These are phyloP conservation scores for Cyberlindnera maritima DNA, from an alignment of 805 yeast genomes.

Conservation along the genomic window DNA sequence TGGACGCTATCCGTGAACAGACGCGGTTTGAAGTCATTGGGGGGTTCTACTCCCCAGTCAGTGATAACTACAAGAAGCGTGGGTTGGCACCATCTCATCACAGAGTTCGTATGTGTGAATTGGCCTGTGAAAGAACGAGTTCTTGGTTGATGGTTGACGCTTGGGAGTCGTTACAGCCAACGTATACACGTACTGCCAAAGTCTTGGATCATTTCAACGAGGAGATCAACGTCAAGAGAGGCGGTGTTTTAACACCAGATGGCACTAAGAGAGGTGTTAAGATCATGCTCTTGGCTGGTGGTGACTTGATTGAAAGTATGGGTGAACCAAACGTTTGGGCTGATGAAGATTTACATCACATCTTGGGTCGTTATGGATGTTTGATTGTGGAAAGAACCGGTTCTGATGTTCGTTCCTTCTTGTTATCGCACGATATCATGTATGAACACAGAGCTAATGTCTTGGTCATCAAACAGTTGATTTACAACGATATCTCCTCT, in stretches of 20 bases:
- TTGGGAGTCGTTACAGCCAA: constrained; percentile 93
- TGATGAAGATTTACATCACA: constrained; percentile 90
- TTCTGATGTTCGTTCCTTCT: constrained; percentile 87
- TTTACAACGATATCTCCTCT: constrained; percentile 93
- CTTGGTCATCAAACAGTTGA: constrained; percentile 90
- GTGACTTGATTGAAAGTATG: constrained; percentile 96
- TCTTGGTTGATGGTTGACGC: constrained; percentile 99
- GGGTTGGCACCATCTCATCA: constrained; percentile 89
- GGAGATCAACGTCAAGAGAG: constrained; percentile 86
- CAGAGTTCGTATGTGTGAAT: constrained; percentile 96
- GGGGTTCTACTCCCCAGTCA: constrained; percentile 93
- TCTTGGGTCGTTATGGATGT: constrained; percentile 94
- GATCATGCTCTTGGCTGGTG: constrained; percentile 95
- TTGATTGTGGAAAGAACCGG: constrained; percentile 96
- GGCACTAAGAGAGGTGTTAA: constrained; percentile 79
- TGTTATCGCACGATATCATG: constrained; percentile 94
- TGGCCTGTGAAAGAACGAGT: constrained; percentile 95
- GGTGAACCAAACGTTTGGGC: constrained; percentile 99
- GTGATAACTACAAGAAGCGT: constrained; percentile 88
- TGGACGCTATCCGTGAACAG: constrained; percentile 87
- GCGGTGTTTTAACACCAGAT: constrained; percentile 66
- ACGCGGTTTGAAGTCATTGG: constrained; percentile 95
- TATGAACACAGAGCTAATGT: constrained; percentile 94
- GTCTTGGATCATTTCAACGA: constrained; percentile 96
- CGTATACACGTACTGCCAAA: constrained; percentile 89